Base-by-base conservation (phyloP, 2,329 filamentous ascomycete genomes). In the Blastomyces percursus region DNA sequence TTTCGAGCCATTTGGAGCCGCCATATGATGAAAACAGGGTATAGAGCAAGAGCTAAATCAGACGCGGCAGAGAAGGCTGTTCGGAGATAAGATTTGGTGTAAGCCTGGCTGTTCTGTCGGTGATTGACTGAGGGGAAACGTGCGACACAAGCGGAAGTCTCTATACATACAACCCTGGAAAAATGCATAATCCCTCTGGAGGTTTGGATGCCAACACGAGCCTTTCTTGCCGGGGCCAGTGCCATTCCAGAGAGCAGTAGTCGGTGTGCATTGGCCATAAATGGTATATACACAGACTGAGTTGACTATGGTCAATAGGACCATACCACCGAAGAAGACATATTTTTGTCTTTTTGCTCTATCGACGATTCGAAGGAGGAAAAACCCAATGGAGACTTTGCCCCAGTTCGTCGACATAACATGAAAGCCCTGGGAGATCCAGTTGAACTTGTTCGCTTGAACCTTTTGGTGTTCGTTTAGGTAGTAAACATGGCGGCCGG, bases 11-110 rank as follows among this genome's bases (percentile, higher is more conserved):
- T 64, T 30, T 60, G 61, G 38, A 63, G 42, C n/a, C 60, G 60
- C 51, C 63, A 61, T n/a, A 66, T 64, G 9, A 66, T 61, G 27
- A 66, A 66, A n/a, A 62, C 54, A 16, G 64, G 64, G 40, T 64
- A 66, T n/a, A 63, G 44, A 11, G 64, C 64, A 5, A 66, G 64
- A 24, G 59, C n/a, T 44, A 64, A 50, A 46, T 66, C 63, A 16
- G 63, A 59, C 38, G 63, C 58, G 12, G 64, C 64, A 19, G 63
- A 64, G 21, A 64, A 64, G 19, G 64, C 64, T 66, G 30, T 11
- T 38, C 7, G 21, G 27, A 30, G 1, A 21, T 16, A 32, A 14
- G 19, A 40, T 19, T 7, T 16, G 16, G 9, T n/a, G 21, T 57
- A 27, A 57, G 55, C 21, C 35, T 40, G 16, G 27, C 5, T 9